These are phyloP conservation scores for Diplotaxis tenuifolia DNA, from an alignment of 345 rosid genomes.

Conservation along the genomic window DNA sequence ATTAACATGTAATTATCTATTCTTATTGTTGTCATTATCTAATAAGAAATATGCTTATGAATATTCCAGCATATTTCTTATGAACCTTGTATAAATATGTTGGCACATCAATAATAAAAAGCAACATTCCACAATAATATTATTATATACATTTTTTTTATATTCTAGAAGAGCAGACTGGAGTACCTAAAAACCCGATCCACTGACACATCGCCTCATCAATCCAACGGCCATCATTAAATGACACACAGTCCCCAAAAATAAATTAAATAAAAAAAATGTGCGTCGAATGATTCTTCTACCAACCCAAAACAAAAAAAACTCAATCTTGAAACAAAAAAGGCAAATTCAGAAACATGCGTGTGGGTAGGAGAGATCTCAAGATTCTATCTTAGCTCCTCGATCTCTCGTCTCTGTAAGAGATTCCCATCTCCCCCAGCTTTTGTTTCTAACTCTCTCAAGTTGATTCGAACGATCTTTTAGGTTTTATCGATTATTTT, in stretches of 20 bases:
- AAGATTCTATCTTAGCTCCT: slow-evolving; percentile 13
- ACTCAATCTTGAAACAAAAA: slow-evolving; percentile 14
- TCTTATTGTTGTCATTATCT: too few relatives aligned
- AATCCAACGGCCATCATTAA: not conserved
- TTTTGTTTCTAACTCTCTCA: not conserved
- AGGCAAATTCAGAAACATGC: slow-evolving; percentile 29
- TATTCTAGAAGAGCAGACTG: not conserved
- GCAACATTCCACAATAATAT: too few relatives aligned
- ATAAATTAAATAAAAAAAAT: not conserved
- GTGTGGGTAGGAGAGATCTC: not conserved
- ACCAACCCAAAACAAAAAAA: not conserved
- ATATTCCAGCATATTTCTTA: too few relatives aligned
- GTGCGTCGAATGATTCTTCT: slow-evolving; percentile 26
- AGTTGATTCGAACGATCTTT: not conserved
- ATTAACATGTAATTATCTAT: too few relatives aligned
- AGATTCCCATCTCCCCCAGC: not conserved
- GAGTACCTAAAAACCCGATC: not conserved
- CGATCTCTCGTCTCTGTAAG: slow-evolving; percentile 25
- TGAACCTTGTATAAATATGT: too few relatives aligned
- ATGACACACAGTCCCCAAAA: not conserved
- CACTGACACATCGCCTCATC: not conserved
- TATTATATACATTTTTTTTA: too few relatives aligned
- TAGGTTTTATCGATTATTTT: not conserved
- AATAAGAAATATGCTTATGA: too few relatives aligned
- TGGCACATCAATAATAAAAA: too few relatives aligned